Conservation (phyloP, 768 basidiomycete genomes). For the Boletus coccyginus region DNA sequence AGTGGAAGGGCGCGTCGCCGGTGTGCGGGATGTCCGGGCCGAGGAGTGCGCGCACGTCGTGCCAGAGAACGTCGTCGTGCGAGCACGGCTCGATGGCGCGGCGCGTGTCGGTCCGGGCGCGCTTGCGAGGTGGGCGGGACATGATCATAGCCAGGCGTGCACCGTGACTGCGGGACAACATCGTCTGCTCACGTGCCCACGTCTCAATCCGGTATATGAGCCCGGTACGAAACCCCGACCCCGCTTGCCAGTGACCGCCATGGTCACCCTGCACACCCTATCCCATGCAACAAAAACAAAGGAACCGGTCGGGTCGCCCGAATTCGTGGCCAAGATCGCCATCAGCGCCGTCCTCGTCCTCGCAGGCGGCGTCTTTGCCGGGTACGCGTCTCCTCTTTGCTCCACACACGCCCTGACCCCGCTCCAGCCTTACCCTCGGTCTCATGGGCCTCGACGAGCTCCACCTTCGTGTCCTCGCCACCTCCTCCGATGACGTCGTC, state of each 20-base stretch:
- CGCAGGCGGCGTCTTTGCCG: constrained; percentile 88
- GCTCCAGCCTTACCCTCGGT: constrained; percentile 74
- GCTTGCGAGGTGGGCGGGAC: constrained; percentile 30
- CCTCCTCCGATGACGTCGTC: constrained; percentile 69
- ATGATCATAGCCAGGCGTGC: no score
- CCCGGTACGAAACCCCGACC: neutral
- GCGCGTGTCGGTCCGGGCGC: constrained; percentile 17
- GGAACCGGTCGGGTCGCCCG: constrained; percentile 47
- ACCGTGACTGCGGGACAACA: no score
- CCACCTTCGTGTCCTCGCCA: constrained; percentile 80
- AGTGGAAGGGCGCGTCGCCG: constrained; percentile 56
- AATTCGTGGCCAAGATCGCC: constrained; percentile 73
- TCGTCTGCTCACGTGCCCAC: neutral
- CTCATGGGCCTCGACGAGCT: constrained; percentile 94
- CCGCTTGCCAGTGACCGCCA: neutral
- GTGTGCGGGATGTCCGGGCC: constrained; percentile 55
- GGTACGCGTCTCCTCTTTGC: constrained; percentile 40
- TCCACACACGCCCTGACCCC: neutral
- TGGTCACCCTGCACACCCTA: constrained; percentile 10
- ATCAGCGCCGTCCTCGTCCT: constrained; percentile 72
- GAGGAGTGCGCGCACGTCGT: constrained; percentile 66
- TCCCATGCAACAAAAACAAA: constrained; percentile 8
- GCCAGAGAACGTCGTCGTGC: constrained; percentile 69
- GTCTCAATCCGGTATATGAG: neutral
- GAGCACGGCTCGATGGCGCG: constrained; percentile 53